Evolutionary conservation across 495 filamentous ascomycete species (phyloP), one percentile per base, ranked within the genome.

Genomic region (Lasiosphaeria miniovina): DNA sequence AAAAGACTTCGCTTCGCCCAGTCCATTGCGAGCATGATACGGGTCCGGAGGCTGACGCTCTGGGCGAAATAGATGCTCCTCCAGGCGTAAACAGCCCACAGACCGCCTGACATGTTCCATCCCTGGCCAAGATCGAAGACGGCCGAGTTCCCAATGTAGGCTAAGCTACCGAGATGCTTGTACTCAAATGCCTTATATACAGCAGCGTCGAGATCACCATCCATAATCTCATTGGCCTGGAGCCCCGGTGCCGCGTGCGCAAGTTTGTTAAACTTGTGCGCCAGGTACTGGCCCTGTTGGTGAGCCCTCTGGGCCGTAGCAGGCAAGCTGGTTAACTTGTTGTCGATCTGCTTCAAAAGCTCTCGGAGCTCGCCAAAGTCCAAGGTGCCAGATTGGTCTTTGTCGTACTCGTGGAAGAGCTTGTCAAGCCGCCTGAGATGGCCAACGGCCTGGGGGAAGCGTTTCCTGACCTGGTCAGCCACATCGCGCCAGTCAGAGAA

Each of bases 141-240:
- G 3, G 95, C 95, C 31, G 90, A 88, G 70, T 99, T 99, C 17
- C 95, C 95, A 49, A 99, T 88, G 65, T 99, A 99, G 36, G 95
- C 95, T 68, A 99, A 71, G 62, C 87, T 94, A 33, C 95, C 95
- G 17, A 98, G 75, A 65, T 99, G 93, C 65, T 82, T 86, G 66
- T 99, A 99, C 74, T 93, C 88, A 72, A 99, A 99, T 1, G 94
- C 91, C 73, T 92, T 96, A 75, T 96, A 98, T 36, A 95, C 86
- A 0, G 91, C 88, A 40, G 91, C 91, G 65, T 99, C 95, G 0
- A 97, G 73, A 69, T 98, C 94, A 14, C 95, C 95, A 65, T 97
- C 88, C 49, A 83, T 75, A 41, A 98, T 82, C 34, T 95, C 82
- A 65, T 98, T 98, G 32, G 85, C 83, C 40, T 66, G 68, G 67